Evolutionary conservation across 768 basidiomycete genomes (phyloP).

Genomic region (Russula olivacea): DNA sequence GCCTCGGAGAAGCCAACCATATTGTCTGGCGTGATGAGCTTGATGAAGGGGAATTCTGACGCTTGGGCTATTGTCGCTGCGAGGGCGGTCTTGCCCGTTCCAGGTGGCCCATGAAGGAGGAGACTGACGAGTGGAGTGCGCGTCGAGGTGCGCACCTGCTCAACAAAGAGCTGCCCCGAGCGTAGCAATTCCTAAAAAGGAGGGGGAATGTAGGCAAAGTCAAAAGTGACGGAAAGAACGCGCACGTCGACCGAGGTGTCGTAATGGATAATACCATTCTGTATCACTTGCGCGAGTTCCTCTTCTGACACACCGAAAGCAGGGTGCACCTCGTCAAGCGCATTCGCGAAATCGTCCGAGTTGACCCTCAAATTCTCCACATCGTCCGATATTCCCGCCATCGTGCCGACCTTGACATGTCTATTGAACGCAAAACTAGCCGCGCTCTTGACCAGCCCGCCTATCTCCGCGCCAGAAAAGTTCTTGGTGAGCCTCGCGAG

Average conservation of each 20-base stretch:
- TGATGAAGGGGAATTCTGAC: constrained; percentile 97
- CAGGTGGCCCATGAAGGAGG: constrained; percentile 82
- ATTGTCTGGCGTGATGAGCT: constrained; percentile 88
- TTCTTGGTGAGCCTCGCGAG: constrained; percentile 88
- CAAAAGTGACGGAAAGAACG: constrained; percentile 30
- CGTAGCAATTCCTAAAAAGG: constrained; percentile 66
- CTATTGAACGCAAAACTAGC: constrained; percentile 97
- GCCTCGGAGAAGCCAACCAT: constrained; percentile 96
- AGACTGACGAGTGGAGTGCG: constrained; percentile 90
- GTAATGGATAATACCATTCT: constrained; percentile 95
- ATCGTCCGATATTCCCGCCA: constrained; percentile 95
- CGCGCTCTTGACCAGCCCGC: constrained; percentile 94
- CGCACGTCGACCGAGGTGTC: constrained; percentile 69
- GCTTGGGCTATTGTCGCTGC: constrained; percentile 90
- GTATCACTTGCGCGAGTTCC: constrained; percentile 86
- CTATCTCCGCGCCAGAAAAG: constrained; percentile 95
- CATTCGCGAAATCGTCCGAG: constrained; percentile 78
- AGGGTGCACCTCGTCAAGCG: constrained; percentile 90
- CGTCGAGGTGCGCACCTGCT: constrained; percentile 87
- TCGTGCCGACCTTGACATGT: constrained; percentile 95
- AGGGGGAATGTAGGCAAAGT: constrained; percentile 3
- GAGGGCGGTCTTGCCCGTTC: constrained; percentile 91
- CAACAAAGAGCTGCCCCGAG: constrained; percentile 82
- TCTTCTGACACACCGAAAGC: constrained; percentile 98
- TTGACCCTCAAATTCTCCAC: constrained; percentile 90